Percentiles rank a stretch among this genome's conserved stretches.
These are phyloP conservation scores for Vitis labrusca DNA, from an alignment of 164 flowering plant species.

Conservation along the genomic window DNA sequence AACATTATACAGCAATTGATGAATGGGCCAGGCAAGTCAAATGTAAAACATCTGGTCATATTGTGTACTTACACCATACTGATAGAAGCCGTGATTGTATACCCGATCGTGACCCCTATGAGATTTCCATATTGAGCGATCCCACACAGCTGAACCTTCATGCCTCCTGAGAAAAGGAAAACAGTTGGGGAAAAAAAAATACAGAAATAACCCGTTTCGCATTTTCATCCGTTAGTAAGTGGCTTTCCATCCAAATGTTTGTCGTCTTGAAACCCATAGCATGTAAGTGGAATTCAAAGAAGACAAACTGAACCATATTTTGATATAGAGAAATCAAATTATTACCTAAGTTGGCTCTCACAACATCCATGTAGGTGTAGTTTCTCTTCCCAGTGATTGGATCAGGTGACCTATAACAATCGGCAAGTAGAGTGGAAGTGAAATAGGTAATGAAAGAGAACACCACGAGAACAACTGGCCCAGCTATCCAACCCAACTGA, in stretches of 20 bases:
- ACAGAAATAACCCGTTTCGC: background rate
- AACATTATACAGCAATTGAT: background rate
- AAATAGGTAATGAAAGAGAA: conserved; percentile 83
- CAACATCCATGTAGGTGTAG: conserved; percentile 92
- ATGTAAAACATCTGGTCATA: background rate
- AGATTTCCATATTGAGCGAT: conserved; percentile 81
- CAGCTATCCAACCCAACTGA: conserved; percentile 92
- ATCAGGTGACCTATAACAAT: conserved; percentile 78
- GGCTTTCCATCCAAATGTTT: too few species aligned
- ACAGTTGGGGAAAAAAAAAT: background rate
- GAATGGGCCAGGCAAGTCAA: too few species aligned
- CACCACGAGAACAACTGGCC: conserved; percentile 61
- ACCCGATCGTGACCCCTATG: conserved; percentile 77
- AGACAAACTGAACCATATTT: background rate
- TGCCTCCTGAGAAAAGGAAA: conserved; percentile 53
- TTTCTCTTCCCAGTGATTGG: conserved; percentile 80
- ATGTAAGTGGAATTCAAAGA: background rate
- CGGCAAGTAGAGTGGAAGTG: conserved; percentile 83
- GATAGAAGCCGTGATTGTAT: conserved; percentile 93
- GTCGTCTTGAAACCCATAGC: too few species aligned
- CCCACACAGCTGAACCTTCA: conserved; percentile 78
- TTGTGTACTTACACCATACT: conserved; percentile 86
- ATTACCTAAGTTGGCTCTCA: conserved; percentile 73
- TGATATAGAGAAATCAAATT: background rate
- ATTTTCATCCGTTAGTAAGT: too few species aligned